Base-by-base conservation (phyloP, 768 basidiomycete genomes). In the Boletus pseudopeckii region DNA sequence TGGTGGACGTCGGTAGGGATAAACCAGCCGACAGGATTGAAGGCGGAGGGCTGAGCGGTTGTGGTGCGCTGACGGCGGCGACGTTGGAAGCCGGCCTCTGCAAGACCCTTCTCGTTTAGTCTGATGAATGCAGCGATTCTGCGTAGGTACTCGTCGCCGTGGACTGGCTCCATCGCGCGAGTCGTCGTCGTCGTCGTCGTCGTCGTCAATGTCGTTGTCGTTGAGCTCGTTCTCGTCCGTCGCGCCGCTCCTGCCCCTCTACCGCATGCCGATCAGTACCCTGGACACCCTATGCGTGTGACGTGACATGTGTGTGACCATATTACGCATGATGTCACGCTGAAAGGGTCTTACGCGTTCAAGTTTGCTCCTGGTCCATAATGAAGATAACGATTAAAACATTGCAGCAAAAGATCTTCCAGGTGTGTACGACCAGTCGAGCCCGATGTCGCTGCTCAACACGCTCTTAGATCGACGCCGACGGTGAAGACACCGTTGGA, bases 311-410 rank as follows among this genome's bases (percentile, higher is more conserved):
- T 6, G 8, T 9, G 63, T 70, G 64, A 66, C 59, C 0, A 30
- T 28, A 58, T 59, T 57, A 62, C 57, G 53, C 56, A 49, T 57
- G 47, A 43, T 56, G 52, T 59, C 65, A 69, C 67, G 56, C 50
- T 26, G n/a, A 13, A 39, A 15, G 26, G 47, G 45, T 28, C 30
- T 36, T 41, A 50, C 55, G 39, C 37, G 48, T 40, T 26, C 24
- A 6, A 26, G 24, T 26, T 64, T 59, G 58, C 46, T 54, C 55
- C 60, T 55, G 34, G 50, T 48, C 64, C 73, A 80, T 69, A 70
- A 90, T 93, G 87, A 92, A 92, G 82, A 81, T 98, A 72, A 96
- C 92, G 26, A 77, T 98, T 66, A 98, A 98, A 76, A 98, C 95
- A 1, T 82, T 95, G 14, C 88, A 93, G 73, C 92, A 96, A 70